phyloP scores from a whole-genome alignment of 31 red algal species.

The Odonthalia washingtoniensis region DNA sequence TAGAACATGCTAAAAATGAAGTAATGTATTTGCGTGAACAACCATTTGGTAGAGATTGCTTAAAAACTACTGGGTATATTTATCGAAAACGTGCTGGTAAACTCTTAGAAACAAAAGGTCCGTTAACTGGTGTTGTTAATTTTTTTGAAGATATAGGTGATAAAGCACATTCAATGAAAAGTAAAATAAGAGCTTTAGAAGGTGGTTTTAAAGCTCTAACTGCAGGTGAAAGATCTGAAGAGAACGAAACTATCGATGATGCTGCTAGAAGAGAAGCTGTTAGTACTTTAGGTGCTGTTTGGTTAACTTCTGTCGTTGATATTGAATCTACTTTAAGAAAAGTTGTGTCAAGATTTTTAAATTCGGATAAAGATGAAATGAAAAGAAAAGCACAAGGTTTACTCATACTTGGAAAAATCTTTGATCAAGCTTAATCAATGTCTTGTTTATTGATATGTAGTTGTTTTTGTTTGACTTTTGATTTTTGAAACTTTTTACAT shows the following conservation, averaged over 20 bases:
- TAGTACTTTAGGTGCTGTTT: conserved; percentile 62
- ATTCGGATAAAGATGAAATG: conserved; percentile 13
- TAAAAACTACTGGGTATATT: conserved; percentile 62
- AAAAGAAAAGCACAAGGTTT: conserved; percentile 59
- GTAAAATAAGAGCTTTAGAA: conserved; percentile 55
- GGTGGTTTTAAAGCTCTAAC: conserved; percentile 60
- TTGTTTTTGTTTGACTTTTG: not conserved
- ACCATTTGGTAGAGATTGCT: conserved; percentile 63
- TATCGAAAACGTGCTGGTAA: conserved; percentile 53
- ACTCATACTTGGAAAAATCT: conserved; percentile 56
- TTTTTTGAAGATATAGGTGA: conserved; percentile 64
- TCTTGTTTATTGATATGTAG: not conserved
- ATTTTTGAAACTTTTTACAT: no score
- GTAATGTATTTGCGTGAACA: conserved; percentile 60
- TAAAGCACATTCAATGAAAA: conserved; percentile 58
- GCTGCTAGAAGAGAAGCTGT: conserved; percentile 52
- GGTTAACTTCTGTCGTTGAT: conserved; percentile 68
- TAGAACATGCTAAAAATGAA: conserved; percentile 70
- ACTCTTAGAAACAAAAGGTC: conserved; percentile 50
- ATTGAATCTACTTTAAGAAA: conserved; percentile 64
- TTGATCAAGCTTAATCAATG: conserved; percentile 54
- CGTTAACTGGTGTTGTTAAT: conserved; percentile 41
- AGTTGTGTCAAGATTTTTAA: conserved; percentile 47
- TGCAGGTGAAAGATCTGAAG: conserved; percentile 17
- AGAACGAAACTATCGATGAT: conserved; percentile 59